These are phyloP conservation scores for Botrytis elliptica DNA, from an alignment of 2,329 filamentous ascomycete species.

Conservation along the genomic window DNA sequence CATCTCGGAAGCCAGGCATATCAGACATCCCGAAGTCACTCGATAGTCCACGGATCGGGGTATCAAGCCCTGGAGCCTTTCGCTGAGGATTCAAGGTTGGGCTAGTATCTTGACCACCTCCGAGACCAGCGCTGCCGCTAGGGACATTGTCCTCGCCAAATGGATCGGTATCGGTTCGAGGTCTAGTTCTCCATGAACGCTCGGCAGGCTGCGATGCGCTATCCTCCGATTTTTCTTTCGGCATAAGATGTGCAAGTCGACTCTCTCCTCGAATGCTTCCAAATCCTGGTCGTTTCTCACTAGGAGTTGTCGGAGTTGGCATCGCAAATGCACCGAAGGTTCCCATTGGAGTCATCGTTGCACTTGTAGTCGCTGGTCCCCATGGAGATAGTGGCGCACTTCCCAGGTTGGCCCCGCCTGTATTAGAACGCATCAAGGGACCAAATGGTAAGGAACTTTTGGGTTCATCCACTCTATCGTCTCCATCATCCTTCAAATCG, in stretches of 20 bases:
- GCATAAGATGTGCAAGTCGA: constrained; percentile 80
- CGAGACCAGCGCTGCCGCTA: constrained; percentile 70
- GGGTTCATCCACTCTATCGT: constrained; percentile 53
- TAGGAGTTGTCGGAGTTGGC: constrained; percentile 52
- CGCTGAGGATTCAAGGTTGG: constrained; percentile 46
- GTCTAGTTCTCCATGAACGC: constrained; percentile 59
- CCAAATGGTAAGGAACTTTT: constrained; percentile 44
- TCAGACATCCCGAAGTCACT: constrained; percentile 64
- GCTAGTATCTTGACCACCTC: constrained; percentile 71
- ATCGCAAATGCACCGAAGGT: constrained; percentile 91
- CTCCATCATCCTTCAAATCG: constrained; percentile 53
- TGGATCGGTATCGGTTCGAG: constrained; percentile 71
- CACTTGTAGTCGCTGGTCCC: constrained; percentile 49
- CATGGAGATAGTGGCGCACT: constrained; percentile 50
- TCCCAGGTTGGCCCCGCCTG: constrained; percentile 46
- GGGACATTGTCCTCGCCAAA: constrained; percentile 64
- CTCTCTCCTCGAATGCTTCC: constrained; percentile 72
- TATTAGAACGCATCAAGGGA: constrained; percentile 54
- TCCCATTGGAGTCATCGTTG: constrained; percentile 71
- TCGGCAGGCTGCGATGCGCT: constrained; percentile 51
- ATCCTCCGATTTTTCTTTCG: constrained; percentile 72
- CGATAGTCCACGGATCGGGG: constrained; percentile 44
- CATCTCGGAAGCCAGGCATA: constrained; percentile 57
- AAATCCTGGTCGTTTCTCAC: constrained; percentile 70
- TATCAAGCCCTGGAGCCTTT: constrained; percentile 46